A percentile compares a stretch with the other conserved stretches of the same genome.
These are phyloP conservation scores for Chrysophaeum taylorii DNA, from an alignment of 352 stramenopile genomes.

Conservation along the genomic window DNA sequence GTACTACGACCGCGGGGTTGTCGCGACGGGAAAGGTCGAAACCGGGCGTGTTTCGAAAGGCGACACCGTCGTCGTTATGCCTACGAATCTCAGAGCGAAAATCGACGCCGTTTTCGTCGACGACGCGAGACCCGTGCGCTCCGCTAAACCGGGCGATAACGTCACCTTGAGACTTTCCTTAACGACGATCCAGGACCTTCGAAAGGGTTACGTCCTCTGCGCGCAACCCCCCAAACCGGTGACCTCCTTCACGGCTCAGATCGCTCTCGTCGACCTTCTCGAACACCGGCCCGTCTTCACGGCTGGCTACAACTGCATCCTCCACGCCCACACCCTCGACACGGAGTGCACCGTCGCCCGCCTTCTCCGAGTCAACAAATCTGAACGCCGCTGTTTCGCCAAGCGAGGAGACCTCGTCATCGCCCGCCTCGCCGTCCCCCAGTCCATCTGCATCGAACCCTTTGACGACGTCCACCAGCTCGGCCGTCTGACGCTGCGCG, in stretches of 20 bases:
- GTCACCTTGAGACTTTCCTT: constrained; percentile 90
- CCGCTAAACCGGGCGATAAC: constrained; percentile 92
- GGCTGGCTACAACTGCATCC: constrained; percentile 91
- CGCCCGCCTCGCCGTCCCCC: constrained; percentile 77
- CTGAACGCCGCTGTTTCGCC: no score
- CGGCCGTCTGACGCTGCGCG: constrained; percentile 89
- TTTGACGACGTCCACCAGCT: constrained; percentile 88
- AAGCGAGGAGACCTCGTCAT: constrained; percentile 84
- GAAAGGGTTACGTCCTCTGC: constrained; percentile 83
- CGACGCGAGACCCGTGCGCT: constrained; percentile 77
- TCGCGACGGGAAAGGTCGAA: constrained; percentile 95
- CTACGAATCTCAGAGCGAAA: constrained; percentile 61
- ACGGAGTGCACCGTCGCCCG: constrained; percentile 85
- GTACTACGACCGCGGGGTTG: constrained; percentile 88
- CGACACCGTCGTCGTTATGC: constrained; percentile 87
- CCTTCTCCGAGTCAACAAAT: no score
- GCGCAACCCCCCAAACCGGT: no score
- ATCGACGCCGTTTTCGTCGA: constrained; percentile 66
- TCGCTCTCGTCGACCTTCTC: constrained; percentile 88
- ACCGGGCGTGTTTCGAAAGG: constrained; percentile 76
- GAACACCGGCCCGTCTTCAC: constrained; percentile 92
- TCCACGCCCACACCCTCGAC: constrained; percentile 91
- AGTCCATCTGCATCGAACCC: constrained; percentile 84
- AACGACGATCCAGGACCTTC: constrained; percentile 61
- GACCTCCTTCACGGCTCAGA: no score